Evolutionary conservation across 2,329 filamentous ascomycete species (phyloP).

Genomic region (Diaporthe nobilis): DNA sequence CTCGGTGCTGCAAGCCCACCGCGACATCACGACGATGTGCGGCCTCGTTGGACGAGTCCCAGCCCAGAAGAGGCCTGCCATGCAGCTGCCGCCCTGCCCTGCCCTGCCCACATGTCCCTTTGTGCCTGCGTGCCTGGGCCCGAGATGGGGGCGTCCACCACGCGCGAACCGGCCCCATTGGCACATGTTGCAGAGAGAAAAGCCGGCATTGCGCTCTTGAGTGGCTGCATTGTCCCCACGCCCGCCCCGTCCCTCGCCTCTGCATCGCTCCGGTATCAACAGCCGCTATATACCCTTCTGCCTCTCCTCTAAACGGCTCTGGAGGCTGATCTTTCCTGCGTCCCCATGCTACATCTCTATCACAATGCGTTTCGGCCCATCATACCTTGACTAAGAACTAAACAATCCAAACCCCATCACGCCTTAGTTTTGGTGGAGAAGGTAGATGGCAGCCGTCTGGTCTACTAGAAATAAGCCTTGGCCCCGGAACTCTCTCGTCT

Average conservation of each 20-base stretch:
- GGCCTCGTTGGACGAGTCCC: conserved; percentile 51
- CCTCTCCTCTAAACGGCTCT: conserved; percentile 23
- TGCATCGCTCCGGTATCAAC: conserved; percentile 56
- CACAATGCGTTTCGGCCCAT: conserved; percentile 66
- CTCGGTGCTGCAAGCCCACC: conserved; percentile 47
- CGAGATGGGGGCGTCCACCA: conserved; percentile 49
- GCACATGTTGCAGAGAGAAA: conserved; percentile 53
- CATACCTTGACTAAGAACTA: conserved; percentile 45
- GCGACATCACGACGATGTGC: conserved; percentile 41
- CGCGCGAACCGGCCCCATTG: conserved; percentile 56
- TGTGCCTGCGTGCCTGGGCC: conserved; percentile 53
- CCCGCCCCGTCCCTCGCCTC: conserved; percentile 53
- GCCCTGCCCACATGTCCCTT: conserved; percentile 44
- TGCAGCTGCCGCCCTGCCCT: conserved; percentile 52
- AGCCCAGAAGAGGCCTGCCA: conserved; percentile 54
- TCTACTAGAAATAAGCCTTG: conserved; percentile 38
- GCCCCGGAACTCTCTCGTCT: conserved; percentile 35
- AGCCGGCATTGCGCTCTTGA: conserved; percentile 47
- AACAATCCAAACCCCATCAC: conserved; percentile 43
- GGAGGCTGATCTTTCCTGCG: conserved; percentile 53
- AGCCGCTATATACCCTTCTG: conserved; percentile 70
- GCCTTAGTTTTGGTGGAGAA: conserved; percentile 24
- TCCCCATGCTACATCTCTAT: conserved; percentile 62
- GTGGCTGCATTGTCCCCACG: conserved; percentile 47
- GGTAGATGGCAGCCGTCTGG: conserved; percentile 24